Conservation (phyloP, 345 rosid species). For the Brassica incana region DNA sequence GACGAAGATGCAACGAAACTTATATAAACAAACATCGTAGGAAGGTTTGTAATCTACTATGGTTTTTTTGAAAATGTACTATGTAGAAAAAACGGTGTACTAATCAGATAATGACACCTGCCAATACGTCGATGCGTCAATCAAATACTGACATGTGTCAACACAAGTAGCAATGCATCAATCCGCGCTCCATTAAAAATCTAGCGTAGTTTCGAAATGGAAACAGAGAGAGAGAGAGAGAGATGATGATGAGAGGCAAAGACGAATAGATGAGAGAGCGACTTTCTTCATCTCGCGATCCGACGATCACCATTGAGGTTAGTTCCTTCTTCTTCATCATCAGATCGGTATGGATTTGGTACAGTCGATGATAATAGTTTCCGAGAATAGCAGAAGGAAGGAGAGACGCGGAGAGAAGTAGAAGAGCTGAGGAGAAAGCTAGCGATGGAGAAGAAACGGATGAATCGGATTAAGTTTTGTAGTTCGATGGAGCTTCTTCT, state of each 20-base stretch:
- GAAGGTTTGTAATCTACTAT: neutral
- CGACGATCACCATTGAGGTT: slow-evolving; percentile 24
- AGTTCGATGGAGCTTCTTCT: slow-evolving; percentile 32
- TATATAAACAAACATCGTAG: neutral
- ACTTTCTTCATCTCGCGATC: slow-evolving; percentile 27
- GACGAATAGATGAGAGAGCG: slow-evolving; percentile 23
- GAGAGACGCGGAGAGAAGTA: slow-evolving; percentile 18
- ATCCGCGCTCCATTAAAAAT: slow-evolving; percentile 8
- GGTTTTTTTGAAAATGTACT: neutral
- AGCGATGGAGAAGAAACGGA: slow-evolving; percentile 19
- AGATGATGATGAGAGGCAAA: slow-evolving; percentile 14
- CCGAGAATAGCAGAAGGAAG: slow-evolving; percentile 5
- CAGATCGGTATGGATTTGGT: neutral
- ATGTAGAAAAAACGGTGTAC: neutral
- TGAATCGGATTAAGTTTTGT: slow-evolving; percentile 26
- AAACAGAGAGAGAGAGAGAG: slow-evolving; percentile 7
- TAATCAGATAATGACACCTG: slow-evolving; percentile 22
- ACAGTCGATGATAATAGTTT: neutral
- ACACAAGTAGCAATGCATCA: neutral
- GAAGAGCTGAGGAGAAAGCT: slow-evolving; percentile 34
- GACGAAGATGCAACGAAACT: slow-evolving; percentile 1
- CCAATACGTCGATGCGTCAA: neutral
- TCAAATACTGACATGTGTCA: slow-evolving; percentile 14
- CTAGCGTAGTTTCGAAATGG: slow-evolving; percentile 8
- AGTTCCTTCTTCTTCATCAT: neutral